phyloP scores from a whole-genome alignment of 78 protist species.

The Pigoraptor vietnamica region DNA sequence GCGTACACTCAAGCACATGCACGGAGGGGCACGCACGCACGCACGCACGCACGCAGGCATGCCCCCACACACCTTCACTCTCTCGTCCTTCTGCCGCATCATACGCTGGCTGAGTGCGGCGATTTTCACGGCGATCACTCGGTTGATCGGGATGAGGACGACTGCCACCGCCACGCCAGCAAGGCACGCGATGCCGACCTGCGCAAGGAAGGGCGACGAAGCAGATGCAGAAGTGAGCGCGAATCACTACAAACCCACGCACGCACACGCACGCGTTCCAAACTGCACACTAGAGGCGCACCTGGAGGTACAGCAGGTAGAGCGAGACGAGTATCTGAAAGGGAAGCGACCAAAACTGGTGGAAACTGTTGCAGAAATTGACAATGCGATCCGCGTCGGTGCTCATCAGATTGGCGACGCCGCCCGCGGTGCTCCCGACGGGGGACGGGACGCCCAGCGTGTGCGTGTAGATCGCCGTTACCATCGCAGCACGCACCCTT shows the following conservation, averaged over 20 bases:
- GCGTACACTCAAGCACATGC: not conserved
- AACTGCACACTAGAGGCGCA: not conserved
- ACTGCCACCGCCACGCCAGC: slow-evolving; percentile 26
- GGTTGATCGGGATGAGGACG: slow-evolving; percentile 19
- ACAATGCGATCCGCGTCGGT: slow-evolving; percentile 21
- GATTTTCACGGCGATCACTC: not conserved
- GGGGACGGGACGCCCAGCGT: not conserved
- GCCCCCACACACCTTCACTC: slow-evolving; percentile 9
- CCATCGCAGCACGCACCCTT: not conserved
- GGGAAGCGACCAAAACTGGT: slow-evolving; percentile 26
- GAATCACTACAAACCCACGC: not conserved
- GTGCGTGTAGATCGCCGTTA: not conserved
- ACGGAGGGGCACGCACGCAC: too few relatives aligned
- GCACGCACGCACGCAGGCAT: too few relatives aligned
- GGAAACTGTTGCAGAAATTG: not conserved
- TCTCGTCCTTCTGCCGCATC: slow-evolving; percentile 23
- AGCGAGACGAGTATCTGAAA: slow-evolving; percentile 7
- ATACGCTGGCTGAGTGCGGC: not conserved
- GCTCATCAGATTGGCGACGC: slow-evolving; percentile 5
- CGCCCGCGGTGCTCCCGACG: not conserved
- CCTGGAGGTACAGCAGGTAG: slow-evolving; percentile 13
- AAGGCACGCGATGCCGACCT: slow-evolving; percentile 13
- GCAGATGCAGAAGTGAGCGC: too few relatives aligned
- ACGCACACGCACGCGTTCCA: not conserved
- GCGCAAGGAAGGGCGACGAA: too few relatives aligned